Evolutionary conservation across 169 alveolate species (phyloP).

Genomic region (Babesia bigemina): DNA sequence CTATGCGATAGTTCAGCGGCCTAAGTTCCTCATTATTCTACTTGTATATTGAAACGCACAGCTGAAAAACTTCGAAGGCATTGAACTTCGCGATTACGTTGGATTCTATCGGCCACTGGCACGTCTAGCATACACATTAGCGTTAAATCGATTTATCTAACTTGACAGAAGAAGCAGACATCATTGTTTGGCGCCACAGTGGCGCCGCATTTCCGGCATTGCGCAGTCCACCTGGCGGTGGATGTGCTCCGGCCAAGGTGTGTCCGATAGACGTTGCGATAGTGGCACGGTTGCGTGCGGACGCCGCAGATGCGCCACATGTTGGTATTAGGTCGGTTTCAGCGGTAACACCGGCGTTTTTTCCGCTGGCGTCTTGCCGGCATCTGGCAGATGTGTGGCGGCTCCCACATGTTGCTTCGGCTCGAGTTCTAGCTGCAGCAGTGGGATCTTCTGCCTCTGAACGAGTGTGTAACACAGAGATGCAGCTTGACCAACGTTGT

Average conservation of each 20-base stretch:
- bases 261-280: slow-evolving; percentile 6
- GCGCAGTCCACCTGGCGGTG: neutral
- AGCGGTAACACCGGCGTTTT: neutral
- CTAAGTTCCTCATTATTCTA: neutral
- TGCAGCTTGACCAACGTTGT: slow-evolving; percentile 32
- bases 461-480: neutral
- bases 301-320: slow-evolving; percentile 1
- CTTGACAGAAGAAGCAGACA: slow-evolving; percentile 53
- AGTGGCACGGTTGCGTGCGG: neutral
- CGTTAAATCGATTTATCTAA: neutral
- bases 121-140: slow-evolving; percentile 29
- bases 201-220: slow-evolving; percentile 47
- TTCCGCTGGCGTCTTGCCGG: neutral
- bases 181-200: neutral
- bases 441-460: slow-evolving; percentile 41
- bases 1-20: slow-evolving; percentile 23
- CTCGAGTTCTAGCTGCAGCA: slow-evolving; percentile 35
- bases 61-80: slow-evolving; percentile 38
- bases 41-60: slow-evolving; percentile 18
- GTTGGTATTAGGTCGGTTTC: neutral
- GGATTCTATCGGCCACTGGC: slow-evolving; percentile 64
- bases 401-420: slow-evolving; percentile 2
- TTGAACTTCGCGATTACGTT: slow-evolving; percentile 1
- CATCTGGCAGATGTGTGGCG: slow-evolving; percentile 29
- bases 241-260: neutral